These are phyloP conservation scores for Myxozyma mucilagina DNA, from an alignment of 805 yeast genomes.

Conservation along the genomic window DNA sequence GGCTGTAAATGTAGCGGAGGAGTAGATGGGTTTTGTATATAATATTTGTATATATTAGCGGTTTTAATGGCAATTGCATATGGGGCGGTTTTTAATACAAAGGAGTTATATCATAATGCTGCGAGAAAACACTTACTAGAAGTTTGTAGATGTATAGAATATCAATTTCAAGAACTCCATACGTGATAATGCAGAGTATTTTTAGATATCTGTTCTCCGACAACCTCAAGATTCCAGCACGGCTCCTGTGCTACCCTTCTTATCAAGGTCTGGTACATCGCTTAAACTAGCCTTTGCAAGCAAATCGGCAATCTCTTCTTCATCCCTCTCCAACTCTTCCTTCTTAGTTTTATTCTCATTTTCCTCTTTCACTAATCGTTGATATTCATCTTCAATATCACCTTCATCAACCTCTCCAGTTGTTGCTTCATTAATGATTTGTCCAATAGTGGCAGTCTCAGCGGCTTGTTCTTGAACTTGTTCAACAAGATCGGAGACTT, in stretches of 20 bases:
- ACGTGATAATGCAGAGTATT: no score
- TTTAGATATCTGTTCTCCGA: not conserved
- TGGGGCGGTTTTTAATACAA: no score
- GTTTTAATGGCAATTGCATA: no score
- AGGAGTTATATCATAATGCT: no score
- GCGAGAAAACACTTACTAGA: no score
- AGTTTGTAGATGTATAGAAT: no score
- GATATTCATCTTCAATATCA: constrained; percentile 47
- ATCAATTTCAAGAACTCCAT: no score
- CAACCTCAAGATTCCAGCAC: not conserved
- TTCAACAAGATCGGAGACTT: constrained; percentile 46
- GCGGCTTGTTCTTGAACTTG: constrained; percentile 44
- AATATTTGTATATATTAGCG: no score
- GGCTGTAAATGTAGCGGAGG: no score
- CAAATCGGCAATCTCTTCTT: constrained; percentile 7
- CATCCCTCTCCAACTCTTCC: not conserved
- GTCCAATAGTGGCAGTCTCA: constrained; percentile 45
- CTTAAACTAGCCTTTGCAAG: constrained; percentile 15
- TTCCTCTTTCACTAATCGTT: constrained; percentile 39
- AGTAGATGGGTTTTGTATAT: no score
- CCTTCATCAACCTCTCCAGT: constrained; percentile 39
- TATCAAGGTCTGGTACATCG: constrained; percentile 12
- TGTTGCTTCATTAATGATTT: constrained; percentile 39
- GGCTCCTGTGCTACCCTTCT: not conserved
- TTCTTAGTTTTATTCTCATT: constrained; percentile 14